Base-by-base conservation (phyloP, 164 flowering plant species). In the Berberis vulgaris region DNA sequence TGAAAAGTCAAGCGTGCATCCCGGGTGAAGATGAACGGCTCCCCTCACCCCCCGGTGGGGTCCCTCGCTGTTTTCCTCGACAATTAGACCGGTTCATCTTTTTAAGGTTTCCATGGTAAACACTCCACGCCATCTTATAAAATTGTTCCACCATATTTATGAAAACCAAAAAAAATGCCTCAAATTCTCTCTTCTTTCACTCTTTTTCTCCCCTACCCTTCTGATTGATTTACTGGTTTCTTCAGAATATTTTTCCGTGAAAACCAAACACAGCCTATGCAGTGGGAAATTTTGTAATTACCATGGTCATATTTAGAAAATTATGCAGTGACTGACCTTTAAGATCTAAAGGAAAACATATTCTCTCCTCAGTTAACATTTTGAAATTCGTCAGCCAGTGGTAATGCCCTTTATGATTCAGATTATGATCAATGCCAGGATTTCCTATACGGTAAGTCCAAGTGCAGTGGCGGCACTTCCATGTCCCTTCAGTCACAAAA, bases 381-480 rank as follows among this genome's bases (percentile, higher is more conserved):
- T 67, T 66, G 58, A 50, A 52, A 71, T 65, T 65, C 70, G 54
- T 43, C 52, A 6, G 45, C 54, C 57, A 39, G 7, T 60, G 61
- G 60, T 39, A 56, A 49, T 46, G 66, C 57, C 50, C 62, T 2
- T 70, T 61, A 60, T 55, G 68, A 57, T 62, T 50, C 58, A 66
- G 68, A 57, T 60, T 38, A 50, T 42, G 67, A 67, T 70, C 73
- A 57, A 69, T 55, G 52, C n/a, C 65, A 60, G 63, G 62, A 69
- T 64, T 67, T 63, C 50, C 80, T 69, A 67, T 66, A 72, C 49
- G 65, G 60, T 72, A 65, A 12, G 75, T 75, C 77, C 80, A 80
- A 66, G 63, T 67, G 75, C 83, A 77, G 69, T 77, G 74, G 64
- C 65, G 71, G 61, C 83, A 80, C 71, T 77, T 77, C 80, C 83